Base-by-base conservation (phyloP, 805 yeast genomes). In the Saturnispora besseyi region DNA sequence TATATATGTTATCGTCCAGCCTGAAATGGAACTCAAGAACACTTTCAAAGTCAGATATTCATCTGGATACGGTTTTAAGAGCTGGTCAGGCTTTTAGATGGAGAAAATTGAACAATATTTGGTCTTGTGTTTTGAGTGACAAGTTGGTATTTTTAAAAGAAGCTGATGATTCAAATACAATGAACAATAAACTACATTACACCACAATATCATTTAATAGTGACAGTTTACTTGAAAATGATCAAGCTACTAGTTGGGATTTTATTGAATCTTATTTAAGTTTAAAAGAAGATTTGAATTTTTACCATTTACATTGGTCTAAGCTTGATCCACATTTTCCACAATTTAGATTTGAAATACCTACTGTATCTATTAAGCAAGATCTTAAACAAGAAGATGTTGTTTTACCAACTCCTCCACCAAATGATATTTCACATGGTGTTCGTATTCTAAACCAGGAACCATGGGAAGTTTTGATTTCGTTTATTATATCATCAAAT, bases 401-500 rank as follows among this genome's bases (percentile, higher is more conserved):
- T 13, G 4, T 38, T 5, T 3, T 48, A 10, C 13, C 24, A 21
- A 44, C 51, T 10, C 51, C 53, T 15, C 53, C 53, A 12, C 28
- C 15, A 3, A 47, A 37, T 26, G 50, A 63, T 45, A 62, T 54
- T 48, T 48, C 68, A 5, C 54, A 63, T 36, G 60, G 59, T 30
- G 81, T 91, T 18, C 69, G 99, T 30, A 87, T 91, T 54, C 73
- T 93, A 28, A 74, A 90, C 34, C 98, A 93, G 64, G 96, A 91
- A 55, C 98, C 99, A 0, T 93, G 98, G 98, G 99, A 93, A 57
- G 88, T 91, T 41, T 70, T 89, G 42, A 69, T 91, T 18, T 85
- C 93, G 2, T 93, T 91, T 56, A 93, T 93, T 10, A 93, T 98
- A 67, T 87, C 96, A 2, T 82, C 95, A n/a, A 93, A 93, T 65